Evolutionary conservation across 768 basidiomycete genomes (phyloP).

Genomic region (Mycena capillaripes): DNA sequence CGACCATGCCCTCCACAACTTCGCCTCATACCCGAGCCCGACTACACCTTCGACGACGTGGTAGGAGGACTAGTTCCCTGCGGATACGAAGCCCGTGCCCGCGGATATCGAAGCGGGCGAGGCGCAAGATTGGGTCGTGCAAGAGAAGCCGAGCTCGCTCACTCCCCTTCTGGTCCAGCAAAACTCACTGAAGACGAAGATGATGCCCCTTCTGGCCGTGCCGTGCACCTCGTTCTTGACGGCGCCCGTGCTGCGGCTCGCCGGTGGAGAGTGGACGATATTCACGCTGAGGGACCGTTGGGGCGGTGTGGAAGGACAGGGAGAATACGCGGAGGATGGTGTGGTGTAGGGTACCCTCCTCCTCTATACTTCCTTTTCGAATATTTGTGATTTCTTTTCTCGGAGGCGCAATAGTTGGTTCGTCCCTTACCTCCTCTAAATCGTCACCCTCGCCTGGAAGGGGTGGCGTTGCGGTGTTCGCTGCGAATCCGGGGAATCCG

Average conservation of each 20-base stretch:
- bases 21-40: slow-evolving; percentile 21
- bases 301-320: slow-evolving; percentile 66
- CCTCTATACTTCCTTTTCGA: neutral
- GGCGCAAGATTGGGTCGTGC: neutral
- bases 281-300: slow-evolving; percentile 83
- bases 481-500: slow-evolving; percentile 83
- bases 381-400: neutral
- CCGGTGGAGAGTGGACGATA: slow-evolving; percentile 89
- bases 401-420: slow-evolving; percentile 68
- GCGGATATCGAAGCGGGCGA: neutral
- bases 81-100: slow-evolving; percentile 38
- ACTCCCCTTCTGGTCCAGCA: no score
- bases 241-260: slow-evolving; percentile 82
- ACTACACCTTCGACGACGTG: slow-evolving; percentile 4
- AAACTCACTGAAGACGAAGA: no score
- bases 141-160: slow-evolving; percentile 31
- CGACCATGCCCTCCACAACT: slow-evolving; percentile 57
- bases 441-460: slow-evolving; percentile 55
- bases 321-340: slow-evolving; percentile 77
- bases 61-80: slow-evolving; percentile 53
- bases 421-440: slow-evolving; percentile 60
- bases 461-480: slow-evolving; percentile 84
- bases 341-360: slow-evolving; percentile 74
- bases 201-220: slow-evolving; percentile 18
- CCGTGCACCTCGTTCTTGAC: slow-evolving; percentile 82